Base-by-base conservation (phyloP, 2,329 filamentous ascomycete genomes). In the Cercospora sp. region DNA sequence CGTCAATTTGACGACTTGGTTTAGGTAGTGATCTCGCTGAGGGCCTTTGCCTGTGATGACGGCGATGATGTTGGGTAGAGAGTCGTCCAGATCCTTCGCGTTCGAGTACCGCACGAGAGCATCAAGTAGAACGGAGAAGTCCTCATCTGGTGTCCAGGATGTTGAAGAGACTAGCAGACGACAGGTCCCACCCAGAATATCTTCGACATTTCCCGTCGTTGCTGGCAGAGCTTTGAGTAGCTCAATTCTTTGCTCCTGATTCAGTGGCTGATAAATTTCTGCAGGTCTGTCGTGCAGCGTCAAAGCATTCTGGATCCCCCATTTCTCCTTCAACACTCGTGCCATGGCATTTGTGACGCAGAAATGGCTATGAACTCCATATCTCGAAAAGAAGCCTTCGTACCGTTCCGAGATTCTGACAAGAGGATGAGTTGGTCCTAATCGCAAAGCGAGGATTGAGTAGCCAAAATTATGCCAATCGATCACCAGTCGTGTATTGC, bases 401-500 rank as follows among this genome's bases (percentile, higher is more conserved):
- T 97, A 97, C 76, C 85, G 84, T 70, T 88, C 89, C 26, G 94
- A 91, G 8, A 96, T 77, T 30, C 81, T 84, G 8, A 97, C 93
- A n/a, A 97, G 86, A 0, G 90, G 90, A 76, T 96, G 92, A 5
- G 77, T 79, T 1, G 81, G 71, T 0, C 88, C 87, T 1, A 91
- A 81, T 69, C 89, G 90, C 60, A 90, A 79, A 1, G 86, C 91
- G 3, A 99, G 87, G 74, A 99, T 96, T 8, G 93, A 94, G 85
- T 94, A 97, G 73, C 94, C 95, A 80, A 97, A 98, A 80, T 99
- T 99, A 83, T 99, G 95, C 95, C 95, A 99, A 82, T 99, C 95
- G 65, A 98, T 91, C 69, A 98, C 85, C 3, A 99, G 86, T 66
- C 87, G 87, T 45, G 92, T 96, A 73, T 92, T 90, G 60, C 95